Evolutionary conservation across 1,284 basidiomycete species (phyloP), one percentile per base, ranked within the genome.

Genomic region (Peniophora sp.): DNA sequence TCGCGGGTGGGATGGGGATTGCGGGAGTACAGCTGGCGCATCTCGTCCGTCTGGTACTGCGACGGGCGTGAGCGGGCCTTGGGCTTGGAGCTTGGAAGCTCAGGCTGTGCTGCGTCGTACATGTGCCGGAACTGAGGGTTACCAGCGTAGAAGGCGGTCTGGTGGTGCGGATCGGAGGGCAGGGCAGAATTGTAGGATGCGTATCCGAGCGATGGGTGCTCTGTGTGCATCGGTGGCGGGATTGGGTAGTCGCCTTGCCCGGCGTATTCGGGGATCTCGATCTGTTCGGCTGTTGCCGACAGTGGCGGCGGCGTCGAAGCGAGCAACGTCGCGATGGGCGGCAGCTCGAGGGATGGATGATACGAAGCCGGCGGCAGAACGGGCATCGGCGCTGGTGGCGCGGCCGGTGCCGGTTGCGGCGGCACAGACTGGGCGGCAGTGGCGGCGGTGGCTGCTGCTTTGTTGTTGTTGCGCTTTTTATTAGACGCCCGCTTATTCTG

Each of bases 401-500:
- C 27, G 27, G 27, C 27, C 5, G 27, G 6, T 32, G 27, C 27
- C 27, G 27, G 27, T 32, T 6, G 27, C 5, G 27, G 27, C 6
- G 27, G 27, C n/a, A n/a, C n/a, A n/a, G n/a, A n/a, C n/a, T n/a
- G n/a, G 41, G 58, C 52, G 47, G 39, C 45, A 43, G 53, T 45
- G 20, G 52, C 53, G 32, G 46, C 41, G 10, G 50, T 22, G 27
- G 57, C 52, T 50, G 59, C 53, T 34, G 27, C 27, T 12, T 32
- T 32, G 27, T 32, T 32, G 12, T 63, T 64, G 52, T 63, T 59
- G 11, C 83, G 77, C 68, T 89, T 89, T 75, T 87, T 89, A 59
- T 79, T 81, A 20, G 86, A 87, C 14, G 85, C 86, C 52, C 85
- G 77, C 72, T 87, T 89, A 65, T 89, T 89, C 67, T 89, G 86